These are phyloP conservation scores for Mucuna pruriens DNA, from an alignment of 306 rosid species.

Conservation along the genomic window DNA sequence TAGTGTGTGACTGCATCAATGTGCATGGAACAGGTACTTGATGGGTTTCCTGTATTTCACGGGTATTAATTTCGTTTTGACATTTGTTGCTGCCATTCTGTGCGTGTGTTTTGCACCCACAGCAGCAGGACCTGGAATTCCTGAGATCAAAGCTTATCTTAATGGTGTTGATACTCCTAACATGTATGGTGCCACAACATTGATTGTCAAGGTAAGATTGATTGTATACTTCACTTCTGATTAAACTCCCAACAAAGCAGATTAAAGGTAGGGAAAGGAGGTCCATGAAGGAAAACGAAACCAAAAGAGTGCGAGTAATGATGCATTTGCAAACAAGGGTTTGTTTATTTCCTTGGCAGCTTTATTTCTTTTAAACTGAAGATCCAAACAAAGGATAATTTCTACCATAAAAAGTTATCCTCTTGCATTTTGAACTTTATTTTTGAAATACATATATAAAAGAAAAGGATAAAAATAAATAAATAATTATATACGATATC, in stretches of 20 bases:
- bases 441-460: neutral
- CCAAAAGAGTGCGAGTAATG: neutral
- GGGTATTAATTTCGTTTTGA: constrained; percentile 34
- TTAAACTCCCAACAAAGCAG: neutral
- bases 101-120: constrained; percentile 51
- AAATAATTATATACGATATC: neutral
- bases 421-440: neutral
- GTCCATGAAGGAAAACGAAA: neutral
- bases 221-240: neutral
- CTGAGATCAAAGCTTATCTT: constrained; percentile 49
- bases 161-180: constrained; percentile 46
- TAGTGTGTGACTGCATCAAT: constrained; percentile 13
- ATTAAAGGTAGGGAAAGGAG: neutral
- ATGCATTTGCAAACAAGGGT: neutral
- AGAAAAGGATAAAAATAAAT: neutral
- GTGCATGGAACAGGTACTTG: constrained; percentile 42
- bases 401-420: neutral
- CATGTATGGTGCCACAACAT: constrained; percentile 43
- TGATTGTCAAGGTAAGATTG: constrained; percentile 37
- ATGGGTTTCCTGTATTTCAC: constrained; percentile 39
- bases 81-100: constrained; percentile 41
- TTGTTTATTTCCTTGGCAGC: neutral
- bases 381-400: neutral
- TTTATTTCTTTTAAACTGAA: neutral
- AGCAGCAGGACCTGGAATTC: constrained; percentile 50